phyloP scores from a whole-genome alignment of 2,329 filamentous ascomycete species.

The Stemphylium beticola region DNA sequence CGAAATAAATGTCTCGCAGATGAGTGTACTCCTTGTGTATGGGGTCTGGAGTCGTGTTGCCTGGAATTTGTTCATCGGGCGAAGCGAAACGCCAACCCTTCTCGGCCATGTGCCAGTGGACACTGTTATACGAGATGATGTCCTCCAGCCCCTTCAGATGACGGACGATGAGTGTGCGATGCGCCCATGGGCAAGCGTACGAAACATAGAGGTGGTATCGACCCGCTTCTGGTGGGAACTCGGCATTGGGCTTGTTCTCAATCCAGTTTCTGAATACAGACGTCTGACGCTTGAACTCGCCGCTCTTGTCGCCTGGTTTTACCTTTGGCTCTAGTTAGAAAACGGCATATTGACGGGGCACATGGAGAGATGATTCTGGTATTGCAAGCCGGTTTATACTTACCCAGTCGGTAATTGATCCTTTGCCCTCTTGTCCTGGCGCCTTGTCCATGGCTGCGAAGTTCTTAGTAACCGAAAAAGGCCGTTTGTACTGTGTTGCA shows the following conservation, averaged over 20 bases:
- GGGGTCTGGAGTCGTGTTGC: slow-evolving; percentile 65
- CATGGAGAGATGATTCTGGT: too few relatives aligned
- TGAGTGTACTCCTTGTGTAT: slow-evolving; percentile 72
- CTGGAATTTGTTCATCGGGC: slow-evolving; percentile 64
- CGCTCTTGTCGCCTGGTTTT: slow-evolving; percentile 69
- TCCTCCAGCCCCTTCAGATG: slow-evolving; percentile 92
- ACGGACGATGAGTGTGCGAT: slow-evolving; percentile 83
- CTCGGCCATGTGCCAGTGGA: slow-evolving; percentile 87
- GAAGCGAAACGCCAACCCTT: slow-evolving; percentile 85
- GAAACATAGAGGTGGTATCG: slow-evolving; percentile 95
- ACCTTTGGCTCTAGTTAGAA: background rate
- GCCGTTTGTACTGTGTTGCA: slow-evolving; percentile 11
- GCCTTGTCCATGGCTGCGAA: slow-evolving; percentile 24
- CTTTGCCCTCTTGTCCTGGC: slow-evolving; percentile 1
- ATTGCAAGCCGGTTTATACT: background rate
- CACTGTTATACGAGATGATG: slow-evolving; percentile 77
- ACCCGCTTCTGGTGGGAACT: slow-evolving; percentile 84
- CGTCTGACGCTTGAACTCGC: slow-evolving; percentile 90
- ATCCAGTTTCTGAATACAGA: slow-evolving; percentile 84
- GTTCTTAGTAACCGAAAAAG: slow-evolving; percentile 18
- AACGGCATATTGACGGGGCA: background rate
- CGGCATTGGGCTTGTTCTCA: slow-evolving; percentile 71
- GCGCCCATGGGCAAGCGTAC: slow-evolving; percentile 94
- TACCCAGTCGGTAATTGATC: slow-evolving; percentile 12
- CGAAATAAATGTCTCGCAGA: slow-evolving; percentile 81